Percentiles rank a stretch among this genome's conserved stretches.
These are phyloP conservation scores for Fusarium sp. DNA, from an alignment of 2,329 filamentous ascomycete species.

Conservation along the genomic window DNA sequence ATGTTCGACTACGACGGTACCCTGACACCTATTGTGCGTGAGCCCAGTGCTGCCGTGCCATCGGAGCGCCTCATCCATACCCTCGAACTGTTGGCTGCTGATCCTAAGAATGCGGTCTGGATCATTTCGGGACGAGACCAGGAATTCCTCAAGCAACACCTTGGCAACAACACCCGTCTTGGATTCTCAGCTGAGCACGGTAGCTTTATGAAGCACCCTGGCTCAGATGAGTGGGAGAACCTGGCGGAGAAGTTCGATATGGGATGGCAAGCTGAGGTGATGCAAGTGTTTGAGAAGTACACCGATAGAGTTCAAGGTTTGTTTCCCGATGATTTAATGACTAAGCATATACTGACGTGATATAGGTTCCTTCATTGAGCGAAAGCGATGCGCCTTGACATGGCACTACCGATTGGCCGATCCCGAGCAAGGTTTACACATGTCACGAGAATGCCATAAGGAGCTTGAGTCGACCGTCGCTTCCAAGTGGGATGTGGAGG, in stretches of 20 bases:
- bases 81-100: constrained; percentile 80
- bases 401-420: constrained; percentile 97
- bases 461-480: constrained; percentile 81
- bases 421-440: constrained; percentile 83
- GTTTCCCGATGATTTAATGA: constrained; percentile 42
- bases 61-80: constrained; percentile 85
- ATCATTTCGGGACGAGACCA: constrained; percentile 97
- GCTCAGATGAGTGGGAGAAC: constrained; percentile 84
- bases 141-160: constrained; percentile 87
- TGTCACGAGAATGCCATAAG: constrained; percentile 83
- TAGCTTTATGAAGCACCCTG: constrained; percentile 89
- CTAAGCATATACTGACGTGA: constrained; percentile 10
- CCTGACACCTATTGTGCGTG: constrained; percentile 92
- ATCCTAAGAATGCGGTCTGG: constrained; percentile 92
- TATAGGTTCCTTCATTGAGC: constrained; percentile 89
- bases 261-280: constrained; percentile 89
- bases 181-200: constrained; percentile 98
- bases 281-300: constrained; percentile 87
- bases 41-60: constrained; percentile 89
- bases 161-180: constrained; percentile 89
- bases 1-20: constrained; percentile 99
- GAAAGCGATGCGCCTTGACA: constrained; percentile 92
- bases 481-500: constrained; percentile 88
- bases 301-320: constrained; percentile 86
- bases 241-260: constrained; percentile 88